A percentile compares a stretch with the other conserved stretches of the same genome.
These are phyloP conservation scores for Alternaria infectoria DNA, from an alignment of 2,329 filamentous ascomycete genomes.

Conservation along the genomic window DNA sequence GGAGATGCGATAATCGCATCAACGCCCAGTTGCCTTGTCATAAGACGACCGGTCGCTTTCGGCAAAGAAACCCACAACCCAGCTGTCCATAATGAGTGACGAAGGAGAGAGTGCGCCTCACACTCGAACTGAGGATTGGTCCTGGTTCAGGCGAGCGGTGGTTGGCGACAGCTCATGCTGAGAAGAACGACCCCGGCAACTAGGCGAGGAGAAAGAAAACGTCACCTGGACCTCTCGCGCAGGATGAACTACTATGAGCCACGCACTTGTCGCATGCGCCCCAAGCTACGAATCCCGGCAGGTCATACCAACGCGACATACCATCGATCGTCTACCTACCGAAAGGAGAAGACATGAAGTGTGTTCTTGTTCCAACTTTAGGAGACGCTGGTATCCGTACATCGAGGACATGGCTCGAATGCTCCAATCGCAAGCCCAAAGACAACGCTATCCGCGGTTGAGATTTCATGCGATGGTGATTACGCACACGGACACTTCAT, in stretches of 20 bases:
- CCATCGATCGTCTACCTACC: no score
- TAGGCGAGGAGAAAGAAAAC: background rate
- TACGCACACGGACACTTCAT: background rate
- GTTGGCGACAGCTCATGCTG: background rate
- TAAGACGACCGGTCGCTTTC: background rate
- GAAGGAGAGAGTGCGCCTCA: background rate
- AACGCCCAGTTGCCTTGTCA: background rate
- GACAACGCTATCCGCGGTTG: background rate
- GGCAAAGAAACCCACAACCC: background rate
- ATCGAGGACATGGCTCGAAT: background rate
- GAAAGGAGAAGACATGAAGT: background rate
- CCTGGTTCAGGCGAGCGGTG: background rate
- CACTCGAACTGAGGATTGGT: background rate
- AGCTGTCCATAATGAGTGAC: background rate
- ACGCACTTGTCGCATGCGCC: no score
- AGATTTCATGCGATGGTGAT: background rate
- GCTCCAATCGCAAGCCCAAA: background rate
- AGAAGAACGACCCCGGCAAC: background rate
- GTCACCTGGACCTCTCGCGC: background rate
- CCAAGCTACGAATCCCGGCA: background rate
- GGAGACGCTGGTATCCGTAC: background rate
- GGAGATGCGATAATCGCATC: background rate
- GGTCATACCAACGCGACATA: background rate
- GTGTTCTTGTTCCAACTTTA: background rate
- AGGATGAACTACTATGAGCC: background rate